These are phyloP conservation scores for Plasmodium vivax DNA, from an alignment of 169 alveolate species.

Conservation along the genomic window DNA sequence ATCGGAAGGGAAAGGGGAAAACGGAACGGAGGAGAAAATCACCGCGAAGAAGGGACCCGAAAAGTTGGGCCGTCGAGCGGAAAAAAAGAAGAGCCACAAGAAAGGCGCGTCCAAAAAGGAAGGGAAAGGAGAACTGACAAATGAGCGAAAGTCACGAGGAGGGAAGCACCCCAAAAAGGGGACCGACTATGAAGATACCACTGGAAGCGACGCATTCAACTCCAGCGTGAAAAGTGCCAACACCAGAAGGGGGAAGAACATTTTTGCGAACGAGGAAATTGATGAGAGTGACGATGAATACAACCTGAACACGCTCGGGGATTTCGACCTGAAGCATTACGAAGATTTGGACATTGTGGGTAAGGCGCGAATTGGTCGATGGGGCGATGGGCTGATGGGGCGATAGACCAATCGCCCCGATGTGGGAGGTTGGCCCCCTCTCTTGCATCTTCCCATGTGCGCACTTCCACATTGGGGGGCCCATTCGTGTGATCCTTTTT, in stretches of 20 bases:
- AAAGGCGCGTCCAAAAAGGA: not conserved
- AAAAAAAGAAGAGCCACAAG: not conserved
- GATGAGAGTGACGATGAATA: slow-evolving; percentile 76
- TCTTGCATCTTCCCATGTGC: not conserved
- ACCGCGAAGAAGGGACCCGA: not conserved
- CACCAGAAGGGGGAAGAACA: not conserved
- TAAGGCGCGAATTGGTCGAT: not conserved
- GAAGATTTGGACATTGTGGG: slow-evolving; percentile 69
- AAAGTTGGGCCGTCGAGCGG: not conserved
- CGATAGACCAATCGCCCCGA: not conserved
- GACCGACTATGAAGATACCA: slow-evolving; percentile 23
- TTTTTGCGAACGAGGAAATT: slow-evolving; percentile 64
- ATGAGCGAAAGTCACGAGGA: not conserved
- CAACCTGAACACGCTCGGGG: slow-evolving; percentile 56
- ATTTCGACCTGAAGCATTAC: slow-evolving; percentile 64
- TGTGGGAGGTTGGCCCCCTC: not conserved
- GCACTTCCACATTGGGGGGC: not conserved
- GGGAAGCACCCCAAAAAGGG: not conserved
- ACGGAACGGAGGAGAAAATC: not conserved
- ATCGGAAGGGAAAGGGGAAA: not conserved
- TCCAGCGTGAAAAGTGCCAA: not conserved
- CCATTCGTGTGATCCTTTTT: not conserved
- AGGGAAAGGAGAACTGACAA: not conserved
- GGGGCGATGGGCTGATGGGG: not conserved
- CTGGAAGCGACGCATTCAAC: not conserved